Evolutionary conservation across 257 asterid species (phyloP).

Genomic region (Solanum boliviense): DNA sequence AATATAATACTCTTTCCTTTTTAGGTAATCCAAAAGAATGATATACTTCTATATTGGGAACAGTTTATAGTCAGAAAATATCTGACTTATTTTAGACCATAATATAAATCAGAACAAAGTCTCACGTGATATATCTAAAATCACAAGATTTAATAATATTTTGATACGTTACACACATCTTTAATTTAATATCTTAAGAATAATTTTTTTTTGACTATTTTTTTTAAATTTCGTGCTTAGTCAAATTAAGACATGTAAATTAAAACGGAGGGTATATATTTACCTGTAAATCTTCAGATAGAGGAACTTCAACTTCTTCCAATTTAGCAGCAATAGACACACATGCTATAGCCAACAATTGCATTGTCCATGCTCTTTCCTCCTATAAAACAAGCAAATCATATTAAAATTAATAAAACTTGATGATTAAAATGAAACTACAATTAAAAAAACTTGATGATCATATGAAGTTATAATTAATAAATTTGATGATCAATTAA

Average conservation of each 20-base stretch:
- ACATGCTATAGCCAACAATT: slow-evolving; percentile 26
- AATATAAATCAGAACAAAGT: neutral
- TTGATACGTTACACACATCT: neutral
- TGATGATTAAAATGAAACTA: neutral
- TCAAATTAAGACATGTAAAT: neutral
- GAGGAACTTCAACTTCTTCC: slow-evolving; percentile 32
- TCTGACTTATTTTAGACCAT: neutral
- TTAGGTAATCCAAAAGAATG: too few species aligned
- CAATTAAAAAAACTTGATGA: neutral
- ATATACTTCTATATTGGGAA: neutral
- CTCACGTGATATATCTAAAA: neutral
- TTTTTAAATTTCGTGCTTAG: neutral
- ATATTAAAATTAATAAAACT: neutral
- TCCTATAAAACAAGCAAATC: slow-evolving; percentile 2
- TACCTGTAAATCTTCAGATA: slow-evolving; percentile 25
- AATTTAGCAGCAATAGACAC: slow-evolving; percentile 37
- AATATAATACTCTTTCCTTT: too few species aligned
- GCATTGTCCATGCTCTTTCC: slow-evolving; percentile 25
- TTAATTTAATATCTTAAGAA: neutral
- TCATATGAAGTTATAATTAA: neutral
- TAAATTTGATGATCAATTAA: neutral
- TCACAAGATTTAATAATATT: neutral
- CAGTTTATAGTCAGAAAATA: neutral
- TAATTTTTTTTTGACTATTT: neutral
- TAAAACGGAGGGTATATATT: neutral